phyloP scores from a whole-genome alignment of 1,284 basidiomycete genomes.

The Marasmius fiardii region DNA sequence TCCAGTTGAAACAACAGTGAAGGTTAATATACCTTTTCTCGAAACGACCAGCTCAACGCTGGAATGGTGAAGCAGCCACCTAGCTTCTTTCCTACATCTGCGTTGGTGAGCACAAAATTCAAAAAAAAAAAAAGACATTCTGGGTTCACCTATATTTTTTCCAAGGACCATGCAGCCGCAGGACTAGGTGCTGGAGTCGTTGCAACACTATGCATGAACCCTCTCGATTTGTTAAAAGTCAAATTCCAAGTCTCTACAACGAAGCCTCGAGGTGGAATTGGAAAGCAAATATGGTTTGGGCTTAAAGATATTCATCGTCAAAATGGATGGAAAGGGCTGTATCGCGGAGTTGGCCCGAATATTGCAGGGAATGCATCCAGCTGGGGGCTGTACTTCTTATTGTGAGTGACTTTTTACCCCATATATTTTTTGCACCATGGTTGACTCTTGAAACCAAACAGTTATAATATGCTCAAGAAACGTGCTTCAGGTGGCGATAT shows the following conservation, averaged over 20 bases:
- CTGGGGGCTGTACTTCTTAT: conserved; percentile 98
- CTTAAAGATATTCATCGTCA: conserved; percentile 71
- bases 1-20: too few relatives aligned
- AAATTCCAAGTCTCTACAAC: conserved; percentile 89
- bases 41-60: conserved; percentile 5
- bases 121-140: too few relatives aligned
- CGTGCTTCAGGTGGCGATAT: conserved; percentile 59
- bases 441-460: conserved; percentile 25
- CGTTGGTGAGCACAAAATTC: conserved; percentile 56
- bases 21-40: too few relatives aligned
- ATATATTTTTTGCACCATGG: conserved; percentile 1
- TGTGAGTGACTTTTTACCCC: conserved; percentile 57
- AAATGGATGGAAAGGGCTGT: conserved; percentile 86
- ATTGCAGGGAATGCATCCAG: conserved; percentile 95
- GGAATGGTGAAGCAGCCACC: conserved; percentile 37
- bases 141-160: too few relatives aligned
- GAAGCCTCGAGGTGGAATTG: conserved; percentile 59
- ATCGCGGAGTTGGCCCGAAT: conserved; percentile 89
- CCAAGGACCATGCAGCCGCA: conserved; percentile 88
- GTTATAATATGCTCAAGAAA: conserved; percentile 95
- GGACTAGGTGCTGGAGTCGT: conserved; percentile 92
- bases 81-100: conserved; percentile 72
- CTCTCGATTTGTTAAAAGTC: conserved; percentile 94
- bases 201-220: conserved; percentile 96
- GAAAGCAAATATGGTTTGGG: conserved; percentile 76